A percentile compares a stretch with the other conserved stretches of the same genome.
These are phyloP conservation scores for Zalaria sp. DNA, from an alignment of 2,329 filamentous ascomycete genomes.

Conservation along the genomic window DNA sequence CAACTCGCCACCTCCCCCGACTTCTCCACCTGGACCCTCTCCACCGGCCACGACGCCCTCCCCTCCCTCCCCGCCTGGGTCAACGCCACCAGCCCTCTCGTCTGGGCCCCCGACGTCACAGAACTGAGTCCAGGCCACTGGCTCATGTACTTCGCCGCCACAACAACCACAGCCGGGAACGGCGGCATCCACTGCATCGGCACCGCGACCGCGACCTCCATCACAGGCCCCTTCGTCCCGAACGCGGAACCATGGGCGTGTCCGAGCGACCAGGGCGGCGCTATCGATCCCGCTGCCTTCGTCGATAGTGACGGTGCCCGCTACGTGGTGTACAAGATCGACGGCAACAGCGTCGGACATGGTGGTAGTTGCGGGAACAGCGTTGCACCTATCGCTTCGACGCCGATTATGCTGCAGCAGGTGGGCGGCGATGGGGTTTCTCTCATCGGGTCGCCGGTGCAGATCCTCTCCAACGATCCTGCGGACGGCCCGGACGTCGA, in stretches of 20 bases:
- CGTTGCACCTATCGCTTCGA: constrained; percentile 6
- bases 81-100: constrained; percentile 8
- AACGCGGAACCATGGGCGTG: constrained; percentile 12
- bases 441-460: constrained; percentile 7
- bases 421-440: constrained; percentile 13
- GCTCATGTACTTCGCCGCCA: constrained; percentile 16
- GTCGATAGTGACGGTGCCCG: constrained; percentile 10
- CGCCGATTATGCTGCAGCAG: constrained; percentile 14
- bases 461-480: constrained; percentile 11
- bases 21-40: constrained; percentile 16
- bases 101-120: constrained; percentile 23
- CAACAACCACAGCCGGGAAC: constrained; percentile 11
- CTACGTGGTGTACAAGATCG: constrained; percentile 16
- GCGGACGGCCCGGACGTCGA: constrained; percentile 14
- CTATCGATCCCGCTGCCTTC: constrained; percentile 15
- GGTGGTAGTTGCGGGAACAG: constrained; percentile 13
- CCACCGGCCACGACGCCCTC: constrained; percentile 16
- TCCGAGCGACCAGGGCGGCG: constrained; percentile 13
- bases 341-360: constrained; percentile 13
- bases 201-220: constrained; percentile 9
- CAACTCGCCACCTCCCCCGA: constrained; percentile 20
- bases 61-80: constrained; percentile 16
- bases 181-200: constrained; percentile 14
- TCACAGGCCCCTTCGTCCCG: constrained; percentile 13
- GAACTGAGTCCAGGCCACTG: constrained; percentile 10